A percentile compares a stretch with the other conserved stretches of the same genome.
These are phyloP conservation scores for Zygoascus ofunaensis DNA, from an alignment of 805 yeast genomes.

Conservation along the genomic window DNA sequence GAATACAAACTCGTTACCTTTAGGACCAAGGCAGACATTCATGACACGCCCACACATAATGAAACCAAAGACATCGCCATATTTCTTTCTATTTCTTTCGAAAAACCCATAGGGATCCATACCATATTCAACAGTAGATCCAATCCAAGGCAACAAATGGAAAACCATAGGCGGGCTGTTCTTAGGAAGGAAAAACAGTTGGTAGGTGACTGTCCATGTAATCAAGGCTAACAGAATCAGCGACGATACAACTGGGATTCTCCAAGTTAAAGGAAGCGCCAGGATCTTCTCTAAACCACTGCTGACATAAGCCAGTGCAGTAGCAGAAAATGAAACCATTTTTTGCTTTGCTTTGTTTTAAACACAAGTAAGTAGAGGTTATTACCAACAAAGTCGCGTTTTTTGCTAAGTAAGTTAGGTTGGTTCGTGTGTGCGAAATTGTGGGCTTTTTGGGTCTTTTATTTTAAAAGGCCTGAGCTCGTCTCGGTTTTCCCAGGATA, in stretches of 20 bases:
- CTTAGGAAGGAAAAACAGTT: constrained; percentile 28
- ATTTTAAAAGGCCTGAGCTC: no score
- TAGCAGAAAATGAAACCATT: no score
- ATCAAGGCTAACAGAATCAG: constrained; percentile 15
- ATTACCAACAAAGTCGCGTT: no score
- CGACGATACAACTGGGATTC: constrained; percentile 20
- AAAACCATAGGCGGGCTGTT: constrained; percentile 87
- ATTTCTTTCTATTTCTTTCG: constrained; percentile 61
- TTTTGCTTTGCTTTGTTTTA: no score
- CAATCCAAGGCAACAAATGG: constrained; percentile 93
- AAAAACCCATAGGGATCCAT: constrained; percentile 91
- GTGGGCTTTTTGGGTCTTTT: no score
- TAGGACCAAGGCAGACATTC: constrained; percentile 96
- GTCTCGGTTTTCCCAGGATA: no score
- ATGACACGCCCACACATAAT: constrained; percentile 79
- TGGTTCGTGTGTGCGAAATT: no score
- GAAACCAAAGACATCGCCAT: constrained; percentile 92
- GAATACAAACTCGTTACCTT: constrained; percentile 93
- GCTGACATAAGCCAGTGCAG: neutral
- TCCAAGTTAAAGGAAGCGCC: constrained; percentile 16
- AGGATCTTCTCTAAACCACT: neutral
- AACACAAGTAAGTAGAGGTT: no score
- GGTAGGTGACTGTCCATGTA: constrained; percentile 26
- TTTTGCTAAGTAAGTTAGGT: no score
- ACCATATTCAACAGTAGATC: constrained; percentile 83